These are phyloP conservation scores for Termitomyces titanicus DNA, from an alignment of 768 basidiomycete species.

Conservation along the genomic window DNA sequence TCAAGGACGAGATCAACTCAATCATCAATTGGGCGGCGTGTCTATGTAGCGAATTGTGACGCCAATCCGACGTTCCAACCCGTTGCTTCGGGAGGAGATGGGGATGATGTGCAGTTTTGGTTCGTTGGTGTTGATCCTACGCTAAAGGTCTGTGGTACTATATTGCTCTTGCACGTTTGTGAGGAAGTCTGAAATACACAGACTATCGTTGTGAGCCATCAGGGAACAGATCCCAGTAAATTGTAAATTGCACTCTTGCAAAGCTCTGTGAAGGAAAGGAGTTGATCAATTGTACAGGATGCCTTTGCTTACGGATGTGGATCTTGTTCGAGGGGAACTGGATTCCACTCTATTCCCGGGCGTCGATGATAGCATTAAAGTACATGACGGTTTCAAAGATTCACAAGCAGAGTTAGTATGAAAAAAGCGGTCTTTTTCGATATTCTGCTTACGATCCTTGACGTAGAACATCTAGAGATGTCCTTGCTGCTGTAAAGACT, in stretches of 20 bases:
- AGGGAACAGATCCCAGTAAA: constrained; percentile 20
- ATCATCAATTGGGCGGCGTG: neutral
- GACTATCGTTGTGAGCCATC: constrained; percentile 18
- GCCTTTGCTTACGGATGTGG: constrained; percentile 36
- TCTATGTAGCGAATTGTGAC: constrained; percentile 35
- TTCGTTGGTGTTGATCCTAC: constrained; percentile 22
- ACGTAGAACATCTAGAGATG: constrained; percentile 31
- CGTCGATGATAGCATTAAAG: constrained; percentile 35
- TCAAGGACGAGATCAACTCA: neutral
- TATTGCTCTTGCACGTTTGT: neutral
- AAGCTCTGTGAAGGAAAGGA: neutral
- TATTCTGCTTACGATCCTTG: constrained; percentile 18
- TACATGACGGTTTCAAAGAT: constrained; percentile 45
- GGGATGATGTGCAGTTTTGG: constrained; percentile 40
- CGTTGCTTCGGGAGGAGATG: constrained; percentile 43
- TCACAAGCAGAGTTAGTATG: constrained; percentile 40
- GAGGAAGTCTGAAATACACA: neutral
- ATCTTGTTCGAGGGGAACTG: constrained; percentile 31
- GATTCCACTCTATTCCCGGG: constrained; percentile 47
- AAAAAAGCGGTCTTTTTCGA: neutral
- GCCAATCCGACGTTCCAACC: constrained; percentile 47
- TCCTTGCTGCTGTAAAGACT: constrained; percentile 43
- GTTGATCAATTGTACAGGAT: constrained; percentile 10
- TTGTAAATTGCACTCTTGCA: constrained; percentile 18
- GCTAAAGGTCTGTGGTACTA: constrained; percentile 12